phyloP scores from a whole-genome alignment of 2,329 filamentous ascomycete genomes.

The Pyricularia pennisetigena region DNA sequence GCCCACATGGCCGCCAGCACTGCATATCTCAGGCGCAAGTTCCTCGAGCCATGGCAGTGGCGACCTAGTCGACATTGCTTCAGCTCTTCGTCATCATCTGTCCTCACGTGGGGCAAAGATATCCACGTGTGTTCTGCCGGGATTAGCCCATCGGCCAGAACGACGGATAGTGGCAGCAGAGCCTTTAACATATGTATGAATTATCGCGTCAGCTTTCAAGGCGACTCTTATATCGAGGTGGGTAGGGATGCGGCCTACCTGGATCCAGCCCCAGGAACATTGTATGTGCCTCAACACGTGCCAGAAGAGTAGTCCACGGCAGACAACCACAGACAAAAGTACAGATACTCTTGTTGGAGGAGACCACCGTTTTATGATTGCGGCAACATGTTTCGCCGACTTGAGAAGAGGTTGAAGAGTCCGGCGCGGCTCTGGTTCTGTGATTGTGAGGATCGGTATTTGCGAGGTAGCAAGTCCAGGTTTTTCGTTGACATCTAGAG shows the following conservation, averaged over 20 bases:
- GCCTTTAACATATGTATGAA: neutral
- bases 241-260: neutral
- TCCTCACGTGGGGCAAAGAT: neutral
- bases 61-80: neutral
- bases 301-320: conserved; percentile 1
- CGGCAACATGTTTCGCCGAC: neutral
- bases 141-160: neutral
- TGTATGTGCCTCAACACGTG: neutral
- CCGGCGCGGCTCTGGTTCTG: neutral
- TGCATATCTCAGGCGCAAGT: neutral
- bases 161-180: neutral
- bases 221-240: too few species aligned
- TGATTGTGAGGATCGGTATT: neutral
- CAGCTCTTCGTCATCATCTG: neutral
- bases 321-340: neutral
- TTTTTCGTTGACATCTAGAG: neutral
- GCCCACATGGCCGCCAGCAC: neutral
- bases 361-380: neutral
- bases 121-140: neutral
- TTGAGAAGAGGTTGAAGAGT: neutral
- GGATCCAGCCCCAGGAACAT: neutral
- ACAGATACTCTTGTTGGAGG: neutral
- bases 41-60: neutral
- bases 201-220: neutral
- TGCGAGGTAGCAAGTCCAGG: neutral